Percentiles rank a stretch among this genome's conserved stretches.
phyloP scores from a whole-genome alignment of 331 rosid genomes.

The Quercus lobata region DNA sequence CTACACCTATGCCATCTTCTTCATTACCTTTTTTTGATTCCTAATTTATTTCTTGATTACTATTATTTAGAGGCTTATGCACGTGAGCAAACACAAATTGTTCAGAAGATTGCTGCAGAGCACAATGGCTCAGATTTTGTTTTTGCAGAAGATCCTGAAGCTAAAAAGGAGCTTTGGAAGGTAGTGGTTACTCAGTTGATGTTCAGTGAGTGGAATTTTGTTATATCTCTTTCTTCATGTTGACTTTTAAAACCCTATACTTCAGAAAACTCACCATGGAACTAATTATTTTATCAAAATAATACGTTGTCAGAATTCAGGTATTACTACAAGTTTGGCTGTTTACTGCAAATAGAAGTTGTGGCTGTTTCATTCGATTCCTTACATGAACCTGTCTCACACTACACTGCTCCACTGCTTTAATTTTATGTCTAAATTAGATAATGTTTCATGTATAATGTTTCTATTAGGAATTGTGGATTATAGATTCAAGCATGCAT shows the following conservation, averaged over 20 bases:
- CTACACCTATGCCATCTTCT: not conserved
- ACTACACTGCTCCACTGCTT: too few relatives aligned
- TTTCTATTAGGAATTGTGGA: too few relatives aligned
- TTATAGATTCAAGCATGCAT: too few relatives aligned
- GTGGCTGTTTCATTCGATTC: too few relatives aligned
- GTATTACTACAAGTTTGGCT: not conserved
- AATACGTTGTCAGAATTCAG: not conserved
- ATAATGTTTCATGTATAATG: too few relatives aligned
- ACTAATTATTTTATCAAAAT: not conserved
- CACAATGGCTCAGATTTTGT: conserved; percentile 97
- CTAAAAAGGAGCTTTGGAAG: conserved; percentile 90
- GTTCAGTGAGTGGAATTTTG: not conserved
- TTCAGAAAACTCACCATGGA: not conserved
- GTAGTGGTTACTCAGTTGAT: conserved; percentile 30
- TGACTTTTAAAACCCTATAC: not conserved
- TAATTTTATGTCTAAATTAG: too few relatives aligned
- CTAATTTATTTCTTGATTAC: conserved; percentile 9
- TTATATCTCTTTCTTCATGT: not conserved
- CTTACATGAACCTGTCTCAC: too few relatives aligned
- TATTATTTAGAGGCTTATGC: conserved; percentile 80
- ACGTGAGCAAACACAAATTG: conserved; percentile 84
- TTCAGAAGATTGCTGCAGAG: conserved; percentile 70
- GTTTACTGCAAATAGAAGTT: too few relatives aligned
- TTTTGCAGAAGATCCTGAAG: conserved; percentile 83
- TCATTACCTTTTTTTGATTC: conserved; percentile 1